phyloP scores from a whole-genome alignment of 2,329 filamentous ascomycete genomes.

The Knufia fluminis region DNA sequence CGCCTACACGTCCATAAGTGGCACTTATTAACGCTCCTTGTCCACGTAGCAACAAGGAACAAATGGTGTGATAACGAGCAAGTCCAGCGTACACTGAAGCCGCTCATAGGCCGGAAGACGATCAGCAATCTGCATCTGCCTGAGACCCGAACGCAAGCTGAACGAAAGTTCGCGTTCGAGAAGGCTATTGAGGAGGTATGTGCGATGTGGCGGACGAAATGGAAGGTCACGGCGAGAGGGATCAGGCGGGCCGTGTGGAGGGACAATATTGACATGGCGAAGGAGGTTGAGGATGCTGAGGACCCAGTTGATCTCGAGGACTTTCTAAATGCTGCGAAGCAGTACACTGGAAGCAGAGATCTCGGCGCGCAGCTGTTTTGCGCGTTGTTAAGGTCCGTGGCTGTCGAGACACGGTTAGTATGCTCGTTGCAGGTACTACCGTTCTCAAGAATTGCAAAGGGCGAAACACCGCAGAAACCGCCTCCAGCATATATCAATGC shows the following conservation, averaged over 20 bases:
- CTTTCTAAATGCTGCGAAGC: conserved; percentile 61
- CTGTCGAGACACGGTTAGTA: conserved; percentile 71
- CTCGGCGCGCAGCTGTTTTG: conserved; percentile 87
- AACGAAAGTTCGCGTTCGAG: conserved; percentile 50
- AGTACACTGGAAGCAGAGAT: conserved; percentile 72
- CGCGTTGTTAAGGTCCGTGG: conserved; percentile 71
- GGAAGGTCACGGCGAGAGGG: conserved; percentile 61
- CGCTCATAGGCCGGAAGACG: conserved; percentile 57
- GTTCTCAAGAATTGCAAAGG: conserved; percentile 46
- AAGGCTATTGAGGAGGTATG: conserved; percentile 55
- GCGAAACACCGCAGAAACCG: conserved; percentile 35
- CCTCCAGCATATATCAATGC: conserved; percentile 29
- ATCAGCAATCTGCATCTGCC: conserved; percentile 60
- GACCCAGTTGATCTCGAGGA: conserved; percentile 59
- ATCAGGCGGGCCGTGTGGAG: conserved; percentile 66
- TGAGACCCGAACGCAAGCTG: conserved; percentile 58
- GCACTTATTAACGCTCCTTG: conserved; percentile 73
- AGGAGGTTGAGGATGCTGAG: conserved; percentile 57
- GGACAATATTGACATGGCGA: conserved; percentile 53
- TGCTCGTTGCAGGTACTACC: conserved; percentile 81
- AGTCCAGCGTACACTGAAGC: conserved; percentile 57
- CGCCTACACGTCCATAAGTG: conserved; percentile 75
- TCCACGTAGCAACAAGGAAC: conserved; percentile 69
- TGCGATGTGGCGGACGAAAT: conserved; percentile 35
- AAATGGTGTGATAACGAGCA: conserved; percentile 74